Conservation (phyloP, 78 protist species). For the Monosiga brevicollis region DNA sequence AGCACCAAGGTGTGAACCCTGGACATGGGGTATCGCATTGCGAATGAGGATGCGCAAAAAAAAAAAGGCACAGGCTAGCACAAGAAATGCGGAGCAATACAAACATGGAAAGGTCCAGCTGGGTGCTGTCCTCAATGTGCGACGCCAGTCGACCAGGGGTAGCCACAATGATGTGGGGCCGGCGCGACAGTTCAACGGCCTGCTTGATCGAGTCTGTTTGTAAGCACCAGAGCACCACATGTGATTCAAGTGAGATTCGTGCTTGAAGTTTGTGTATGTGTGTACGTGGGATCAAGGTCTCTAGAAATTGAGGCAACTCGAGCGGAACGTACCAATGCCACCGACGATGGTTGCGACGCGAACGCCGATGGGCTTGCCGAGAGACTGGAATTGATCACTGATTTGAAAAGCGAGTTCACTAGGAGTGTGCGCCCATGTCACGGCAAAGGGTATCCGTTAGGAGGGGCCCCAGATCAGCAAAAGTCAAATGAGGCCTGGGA, state of each 20-base stretch:
- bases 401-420: conserved; percentile 83
- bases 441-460: neutral
- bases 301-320: neutral
- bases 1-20: conserved; percentile 42
- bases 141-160: conserved; percentile 88
- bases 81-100: neutral
- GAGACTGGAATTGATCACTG: conserved; percentile 68
- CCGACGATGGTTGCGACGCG: conserved; percentile 56
- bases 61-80: neutral
- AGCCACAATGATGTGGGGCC: conserved; percentile 87
- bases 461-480: neutral
- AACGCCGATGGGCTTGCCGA: conserved; percentile 63
- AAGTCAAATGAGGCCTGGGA: neutral
- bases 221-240: neutral
- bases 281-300: neutral
- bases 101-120: neutral
- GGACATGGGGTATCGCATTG: neutral
- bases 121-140: conserved; percentile 28
- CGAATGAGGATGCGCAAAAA: neutral
- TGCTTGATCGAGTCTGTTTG: conserved; percentile 49
- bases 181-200: conserved; percentile 43
- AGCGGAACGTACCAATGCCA: conserved; percentile 45
- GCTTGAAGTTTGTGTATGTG: neutral
- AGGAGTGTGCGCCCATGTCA: neutral
- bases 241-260: neutral